Conservation (phyloP, 1,139 yeast species). For the Pichia terricola region DNA sequence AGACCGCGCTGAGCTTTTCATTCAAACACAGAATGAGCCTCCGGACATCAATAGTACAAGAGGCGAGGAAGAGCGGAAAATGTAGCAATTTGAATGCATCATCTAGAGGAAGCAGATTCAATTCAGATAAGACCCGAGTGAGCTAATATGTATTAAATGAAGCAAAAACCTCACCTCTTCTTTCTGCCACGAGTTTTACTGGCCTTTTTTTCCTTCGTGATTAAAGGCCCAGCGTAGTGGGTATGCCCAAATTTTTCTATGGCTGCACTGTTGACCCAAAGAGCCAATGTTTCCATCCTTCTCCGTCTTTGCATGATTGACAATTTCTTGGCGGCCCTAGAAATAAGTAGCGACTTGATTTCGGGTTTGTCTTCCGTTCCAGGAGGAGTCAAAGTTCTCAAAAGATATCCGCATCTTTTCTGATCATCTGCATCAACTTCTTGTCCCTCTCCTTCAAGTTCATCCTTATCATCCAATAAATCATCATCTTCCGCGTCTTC, state of each 20-base stretch:
- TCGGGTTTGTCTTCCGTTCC: neutral
- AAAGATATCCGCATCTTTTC: constrained; percentile 1
- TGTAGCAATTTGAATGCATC: too few relatives aligned
- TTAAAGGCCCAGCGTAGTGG: constrained; percentile 43
- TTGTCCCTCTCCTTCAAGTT: neutral
- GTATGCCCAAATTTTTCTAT: constrained; percentile 40
- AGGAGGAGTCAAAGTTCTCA: neutral
- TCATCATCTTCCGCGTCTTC: neutral
- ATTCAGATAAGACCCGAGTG: too few relatives aligned
- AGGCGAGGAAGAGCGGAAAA: too few relatives aligned
- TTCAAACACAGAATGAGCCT: too few relatives aligned
- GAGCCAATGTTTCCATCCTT: constrained; percentile 6
- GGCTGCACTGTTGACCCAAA: constrained; percentile 55
- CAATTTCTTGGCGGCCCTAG: neutral
- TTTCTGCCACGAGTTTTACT: neutral
- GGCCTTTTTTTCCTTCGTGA: neutral
- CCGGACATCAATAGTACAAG: too few relatives aligned
- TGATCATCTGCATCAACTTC: constrained; percentile 1
- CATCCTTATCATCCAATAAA: neutral
- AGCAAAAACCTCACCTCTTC: neutral
- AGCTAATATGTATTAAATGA: too few relatives aligned
- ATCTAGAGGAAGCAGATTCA: too few relatives aligned
- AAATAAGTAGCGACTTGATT: constrained; percentile 1
- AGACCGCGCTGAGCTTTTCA: too few relatives aligned
- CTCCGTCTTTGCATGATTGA: neutral